phyloP scores from a whole-genome alignment of 768 basidiomycete species.

The Rhodotorula taiwanensis region DNA sequence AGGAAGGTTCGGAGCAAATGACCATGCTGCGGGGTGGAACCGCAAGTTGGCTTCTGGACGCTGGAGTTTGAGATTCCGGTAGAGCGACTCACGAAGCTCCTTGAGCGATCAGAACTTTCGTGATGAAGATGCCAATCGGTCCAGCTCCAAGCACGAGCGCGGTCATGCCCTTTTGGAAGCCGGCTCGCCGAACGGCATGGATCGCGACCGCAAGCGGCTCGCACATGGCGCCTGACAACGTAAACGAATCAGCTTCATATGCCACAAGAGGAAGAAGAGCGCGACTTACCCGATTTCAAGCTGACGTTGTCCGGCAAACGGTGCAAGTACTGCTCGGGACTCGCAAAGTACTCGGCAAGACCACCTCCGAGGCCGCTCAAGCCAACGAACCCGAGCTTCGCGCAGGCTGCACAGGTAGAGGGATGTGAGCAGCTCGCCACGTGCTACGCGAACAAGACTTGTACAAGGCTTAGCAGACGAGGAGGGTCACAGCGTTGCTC shows the following conservation, averaged over 20 bases:
- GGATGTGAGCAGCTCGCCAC: too few relatives aligned
- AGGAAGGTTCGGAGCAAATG: conserved; percentile 49
- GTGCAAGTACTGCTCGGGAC: conserved; percentile 45
- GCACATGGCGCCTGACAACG: conserved; percentile 46
- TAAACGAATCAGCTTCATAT: too few relatives aligned
- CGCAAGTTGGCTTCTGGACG: too few relatives aligned
- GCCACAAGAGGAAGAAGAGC: too few relatives aligned
- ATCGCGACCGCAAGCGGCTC: conserved; percentile 53
- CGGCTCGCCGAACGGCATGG: conserved; percentile 50
- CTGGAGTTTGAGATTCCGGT: conserved; percentile 39
- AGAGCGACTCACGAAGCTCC: conserved; percentile 36
- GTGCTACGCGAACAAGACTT: too few relatives aligned
- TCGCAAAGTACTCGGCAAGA: conserved; percentile 49
- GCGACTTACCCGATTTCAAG: conserved; percentile 41
- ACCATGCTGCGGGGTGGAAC: conserved; percentile 41
- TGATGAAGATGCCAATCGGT: conserved; percentile 48
- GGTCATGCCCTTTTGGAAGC: conserved; percentile 46
- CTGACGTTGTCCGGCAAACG: conserved; percentile 47
- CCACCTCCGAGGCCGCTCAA: conserved; percentile 44
- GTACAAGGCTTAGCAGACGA: background rate
- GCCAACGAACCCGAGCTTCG: conserved; percentile 33
- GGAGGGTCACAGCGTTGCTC: too few relatives aligned
- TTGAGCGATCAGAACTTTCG: conserved; percentile 47
- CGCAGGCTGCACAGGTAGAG: conserved; percentile 20
- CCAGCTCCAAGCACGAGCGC: conserved; percentile 48